Conservation (phyloP, 768 basidiomycete genomes). For the Lactarius indigo region DNA sequence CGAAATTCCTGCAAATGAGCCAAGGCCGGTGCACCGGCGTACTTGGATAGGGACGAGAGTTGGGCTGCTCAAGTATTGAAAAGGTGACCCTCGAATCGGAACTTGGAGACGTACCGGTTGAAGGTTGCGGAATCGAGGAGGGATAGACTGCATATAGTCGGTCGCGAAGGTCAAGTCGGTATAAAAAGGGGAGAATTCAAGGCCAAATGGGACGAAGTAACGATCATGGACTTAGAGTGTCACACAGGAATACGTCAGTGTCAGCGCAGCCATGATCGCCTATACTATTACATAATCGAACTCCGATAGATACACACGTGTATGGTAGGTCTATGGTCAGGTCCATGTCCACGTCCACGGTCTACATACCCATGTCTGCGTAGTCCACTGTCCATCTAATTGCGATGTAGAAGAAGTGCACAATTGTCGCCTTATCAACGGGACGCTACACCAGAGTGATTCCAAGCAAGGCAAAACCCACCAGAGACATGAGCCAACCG, state of each 20-base stretch:
- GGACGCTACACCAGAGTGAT: not conserved
- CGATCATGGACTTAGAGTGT: constrained; percentile 2
- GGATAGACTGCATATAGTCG: not conserved
- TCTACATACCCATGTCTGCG: not conserved
- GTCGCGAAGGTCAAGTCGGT: not conserved
- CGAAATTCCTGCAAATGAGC: constrained; percentile 9
- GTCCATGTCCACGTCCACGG: not conserved
- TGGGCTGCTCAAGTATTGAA: not conserved
- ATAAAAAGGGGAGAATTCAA: constrained; percentile 17
- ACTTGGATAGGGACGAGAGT: not conserved
- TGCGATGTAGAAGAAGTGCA: not conserved
- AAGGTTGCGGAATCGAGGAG: not conserved
- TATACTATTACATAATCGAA: not conserved
- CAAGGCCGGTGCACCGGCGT: not conserved
- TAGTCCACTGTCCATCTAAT: not conserved
- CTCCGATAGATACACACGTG: not conserved
- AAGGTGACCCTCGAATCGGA: not conserved
- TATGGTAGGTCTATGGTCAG: not conserved
- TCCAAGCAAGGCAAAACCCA: constrained; percentile 5
- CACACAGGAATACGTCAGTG: not conserved
- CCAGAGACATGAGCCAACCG: not conserved
- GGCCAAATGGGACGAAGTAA: not conserved
- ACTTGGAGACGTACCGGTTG: not conserved
- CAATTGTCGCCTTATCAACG: not conserved
- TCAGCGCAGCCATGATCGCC: not conserved